Evolutionary conservation across 179 eudicot genomes (phyloP), one percentile per base, ranked within the genome.

Genomic region (Heliamphora pulchella): DNA sequence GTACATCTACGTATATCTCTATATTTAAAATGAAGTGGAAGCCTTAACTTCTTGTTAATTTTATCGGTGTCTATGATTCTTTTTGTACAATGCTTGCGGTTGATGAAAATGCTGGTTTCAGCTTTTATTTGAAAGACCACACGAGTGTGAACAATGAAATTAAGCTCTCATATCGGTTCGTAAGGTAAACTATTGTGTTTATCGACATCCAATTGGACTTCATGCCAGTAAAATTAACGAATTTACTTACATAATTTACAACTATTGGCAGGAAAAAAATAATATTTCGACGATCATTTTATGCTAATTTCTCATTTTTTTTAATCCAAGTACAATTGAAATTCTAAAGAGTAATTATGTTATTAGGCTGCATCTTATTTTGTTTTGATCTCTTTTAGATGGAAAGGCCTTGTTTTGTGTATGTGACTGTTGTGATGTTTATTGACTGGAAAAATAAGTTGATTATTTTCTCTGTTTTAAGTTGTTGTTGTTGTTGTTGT

Each of bases 81-180:
- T 66, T 77, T 22, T 22, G 18, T 18, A 65, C 22, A 78, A 66
- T 78, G 51, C 31, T 53, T 53, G 61, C 47, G 8, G 6, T 77
- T 77, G 72, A 50, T 31, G 2, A 5, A 4, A 47, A n/a, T n/a
- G n/a, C 4, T 57, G 46, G 22, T 61, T 46, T 41, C 55, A 58
- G 6, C 18, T 61, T 61, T 70, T 11, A 18, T 51, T 51, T 8
- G n/a, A n/a, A n/a, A n/a, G n/a, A n/a, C n/a, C n/a, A 43, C 13
- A 48, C 8, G n/a, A 20, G 59, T 9, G 51, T 22, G 31, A 72
- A 50, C 15, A 13, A 72, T 46, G 18, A 44, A 20, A 17, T n/a
- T 5, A 2, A 8, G 15, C 15, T 58, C 20, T 1, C 4, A 41
- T 22, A 20, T 22, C 54, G 77, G 13, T 74, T 17, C 3, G 31